Evolutionary conservation across 202 grass and related monocot species (phyloP).

Genomic region (Bolboschoenoplectus hybrid): DNA sequence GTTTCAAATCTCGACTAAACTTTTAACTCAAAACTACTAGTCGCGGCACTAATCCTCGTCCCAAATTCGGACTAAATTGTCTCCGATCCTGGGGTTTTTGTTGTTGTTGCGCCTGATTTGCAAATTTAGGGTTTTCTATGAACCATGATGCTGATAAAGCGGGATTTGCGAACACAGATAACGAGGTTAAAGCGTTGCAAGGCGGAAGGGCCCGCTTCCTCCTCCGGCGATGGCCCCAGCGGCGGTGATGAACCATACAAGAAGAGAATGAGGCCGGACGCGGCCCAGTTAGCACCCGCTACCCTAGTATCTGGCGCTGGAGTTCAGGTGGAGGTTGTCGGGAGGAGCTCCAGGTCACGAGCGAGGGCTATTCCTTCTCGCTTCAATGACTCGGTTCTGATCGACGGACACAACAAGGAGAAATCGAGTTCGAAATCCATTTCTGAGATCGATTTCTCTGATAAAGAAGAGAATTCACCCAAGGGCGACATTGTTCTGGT

Average conservation of each 20-base stretch:
- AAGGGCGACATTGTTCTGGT: constrained; percentile 44
- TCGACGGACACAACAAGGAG: constrained; percentile 49
- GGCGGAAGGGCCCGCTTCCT: constrained; percentile 50
- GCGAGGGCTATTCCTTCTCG: constrained; percentile 56
- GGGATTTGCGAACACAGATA: constrained; percentile 48
- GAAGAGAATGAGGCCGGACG: constrained; percentile 29
- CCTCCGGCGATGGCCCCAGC: constrained; percentile 33
- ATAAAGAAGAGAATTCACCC: neutral
- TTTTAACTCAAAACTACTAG: constrained; percentile 1
- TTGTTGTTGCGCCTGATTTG: neutral
- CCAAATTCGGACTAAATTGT: neutral
- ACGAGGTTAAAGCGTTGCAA: constrained; percentile 54
- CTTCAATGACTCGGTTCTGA: constrained; percentile 45
- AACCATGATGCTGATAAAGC: constrained; percentile 47
- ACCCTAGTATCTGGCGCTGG: neutral
- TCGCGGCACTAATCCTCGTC: neutral
- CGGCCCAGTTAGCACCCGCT: neutral
- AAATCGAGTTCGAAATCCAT: constrained; percentile 14
- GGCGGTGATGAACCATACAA: constrained; percentile 43
- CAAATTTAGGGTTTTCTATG: constrained; percentile 38
- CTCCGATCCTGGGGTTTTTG: constrained; percentile 26
- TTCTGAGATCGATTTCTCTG: neutral
- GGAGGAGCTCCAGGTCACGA: constrained; percentile 47
- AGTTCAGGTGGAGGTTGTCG: neutral
- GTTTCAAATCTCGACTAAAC: constrained; percentile 15